Conservation (phyloP, 306 rosid species). For the Rosa multiflora region DNA sequence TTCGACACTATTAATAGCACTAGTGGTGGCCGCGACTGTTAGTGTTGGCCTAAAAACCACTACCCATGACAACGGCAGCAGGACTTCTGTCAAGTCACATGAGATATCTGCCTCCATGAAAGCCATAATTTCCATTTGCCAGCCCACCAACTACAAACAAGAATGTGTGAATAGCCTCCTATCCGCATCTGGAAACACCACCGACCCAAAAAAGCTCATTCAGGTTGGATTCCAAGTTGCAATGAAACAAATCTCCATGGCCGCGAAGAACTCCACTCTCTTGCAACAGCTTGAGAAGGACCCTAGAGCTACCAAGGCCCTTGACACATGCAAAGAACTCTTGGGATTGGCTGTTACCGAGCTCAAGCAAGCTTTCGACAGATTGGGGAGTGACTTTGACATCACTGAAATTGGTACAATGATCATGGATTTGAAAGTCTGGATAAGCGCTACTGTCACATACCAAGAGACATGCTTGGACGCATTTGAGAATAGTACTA, state of each 20-base stretch:
- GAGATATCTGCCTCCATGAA: slow-evolving; percentile 35
- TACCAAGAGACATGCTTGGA: slow-evolving; percentile 79
- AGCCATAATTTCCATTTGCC: slow-evolving; percentile 58
- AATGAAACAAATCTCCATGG: slow-evolving; percentile 25
- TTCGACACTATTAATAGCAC: slow-evolving; percentile 49
- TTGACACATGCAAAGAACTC: slow-evolving; percentile 53
- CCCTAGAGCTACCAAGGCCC: slow-evolving; percentile 54
- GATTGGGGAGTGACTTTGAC: slow-evolving; percentile 30
- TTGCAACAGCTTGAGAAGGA: slow-evolving; percentile 43
- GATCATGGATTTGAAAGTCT: slow-evolving; percentile 53
- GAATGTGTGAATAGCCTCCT: slow-evolving; percentile 48
- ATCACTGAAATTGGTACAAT: slow-evolving; percentile 20
- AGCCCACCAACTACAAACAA: slow-evolving; percentile 45
- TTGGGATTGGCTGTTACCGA: slow-evolving; percentile 47
- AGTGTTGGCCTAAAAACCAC: slow-evolving; percentile 31
- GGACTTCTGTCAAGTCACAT: background rate
- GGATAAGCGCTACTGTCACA: slow-evolving; percentile 68
- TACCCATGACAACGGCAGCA: background rate
- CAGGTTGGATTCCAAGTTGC: slow-evolving; percentile 48
- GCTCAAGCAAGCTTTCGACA: slow-evolving; percentile 36
- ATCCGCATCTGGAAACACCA: slow-evolving; percentile 27
- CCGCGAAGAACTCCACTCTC: slow-evolving; percentile 29
- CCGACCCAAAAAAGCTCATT: slow-evolving; percentile 43
- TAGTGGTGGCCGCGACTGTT: slow-evolving; percentile 58
- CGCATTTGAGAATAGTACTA: slow-evolving; percentile 42